Base-by-base conservation (phyloP, 192 early-diverging fungal genomes). In the Podila epicladia region DNA sequence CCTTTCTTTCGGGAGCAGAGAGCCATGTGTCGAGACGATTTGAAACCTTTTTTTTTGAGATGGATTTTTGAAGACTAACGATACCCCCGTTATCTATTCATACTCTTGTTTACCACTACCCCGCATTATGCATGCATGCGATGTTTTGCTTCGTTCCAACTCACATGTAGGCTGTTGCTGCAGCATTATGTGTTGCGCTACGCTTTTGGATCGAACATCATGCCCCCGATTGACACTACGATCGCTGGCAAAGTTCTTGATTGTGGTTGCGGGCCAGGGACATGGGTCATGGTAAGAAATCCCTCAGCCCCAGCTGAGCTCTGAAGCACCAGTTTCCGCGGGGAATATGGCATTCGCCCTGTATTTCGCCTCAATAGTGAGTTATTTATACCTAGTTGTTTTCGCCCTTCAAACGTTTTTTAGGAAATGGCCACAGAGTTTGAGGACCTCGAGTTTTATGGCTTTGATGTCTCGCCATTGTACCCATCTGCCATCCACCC, bases 361-460 rank as follows among this genome's bases (percentile, higher is more conserved):
- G 4, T 8, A 62, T 1, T 31, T n/a, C 29, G 12, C 2, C 60
- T n/a, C 19, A n/a, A 33, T 32, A 3, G 2, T 12, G 24, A 45
- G 28, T n/a, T 51, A 37, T 51, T 29, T 9, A 1, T 17, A 45
- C 1, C 20, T 58, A 7, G 33, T 58, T 65, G n/a, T 38, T 6
- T 28, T 15, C 61, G 20, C 31, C 19, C 53, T 29, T 13, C 26
- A 50, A 31, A 19, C 48, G 20, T 66, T 19, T 60, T 31, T 15
- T 61, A 80, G 77, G 82, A 83, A 71, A 77, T 83, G 82, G 82
- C 82, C 5, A 78, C 82, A 32, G 74, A 77, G 32, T 67, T 70
- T 58, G 71, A 75, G 24, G 59, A 73, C 20, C 53, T 75, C 1
- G 74, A 78, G 0, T 83, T 83, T 51, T 74, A 71, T 58, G 82